These are phyloP conservation scores for Saccharomyces jurei DNA, from an alignment of 805 yeast genomes.

Conservation along the genomic window DNA sequence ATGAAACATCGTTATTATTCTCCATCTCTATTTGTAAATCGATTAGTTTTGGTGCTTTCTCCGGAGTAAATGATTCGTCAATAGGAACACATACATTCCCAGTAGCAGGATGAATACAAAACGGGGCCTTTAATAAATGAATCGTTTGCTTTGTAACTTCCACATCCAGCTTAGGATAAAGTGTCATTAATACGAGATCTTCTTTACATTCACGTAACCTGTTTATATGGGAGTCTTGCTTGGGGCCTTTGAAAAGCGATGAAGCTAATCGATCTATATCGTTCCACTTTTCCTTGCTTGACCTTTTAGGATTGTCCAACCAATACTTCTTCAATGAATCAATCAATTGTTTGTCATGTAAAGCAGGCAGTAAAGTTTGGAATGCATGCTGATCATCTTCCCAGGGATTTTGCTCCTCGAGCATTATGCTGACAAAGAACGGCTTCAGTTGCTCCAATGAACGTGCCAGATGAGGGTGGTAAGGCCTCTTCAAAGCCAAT, in stretches of 20 bases:
- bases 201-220: conserved; percentile 63
- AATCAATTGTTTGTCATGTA: conserved; percentile 53
- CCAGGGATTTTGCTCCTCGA: conserved; percentile 89
- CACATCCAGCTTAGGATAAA: conserved; percentile 88
- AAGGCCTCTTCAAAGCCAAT: conserved; percentile 61
- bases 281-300: conserved; percentile 66
- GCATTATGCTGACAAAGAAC: conserved; percentile 55
- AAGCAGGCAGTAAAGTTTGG: conserved; percentile 49
- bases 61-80: conserved; percentile 53
- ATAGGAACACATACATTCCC: conserved; percentile 92
- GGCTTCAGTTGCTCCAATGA: conserved; percentile 60
- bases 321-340: conserved; percentile 51
- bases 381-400: conserved; percentile 43
- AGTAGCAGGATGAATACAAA: conserved; percentile 93
- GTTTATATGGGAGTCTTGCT: conserved; percentile 31
- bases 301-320: conserved; percentile 43
- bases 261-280: conserved; percentile 53
- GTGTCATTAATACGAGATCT: conserved; percentile 67
- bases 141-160: conserved; percentile 85
- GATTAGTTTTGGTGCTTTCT: conserved; percentile 66
- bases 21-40: conserved; percentile 59
- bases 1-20: conserved; percentile 37
- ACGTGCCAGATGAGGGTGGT: conserved; percentile 80
- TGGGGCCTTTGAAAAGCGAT: conserved; percentile 13
- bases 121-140: conserved; percentile 92